phyloP scores from a whole-genome alignment of 2,329 filamentous ascomycete genomes.

The Calycina herbarum region DNA sequence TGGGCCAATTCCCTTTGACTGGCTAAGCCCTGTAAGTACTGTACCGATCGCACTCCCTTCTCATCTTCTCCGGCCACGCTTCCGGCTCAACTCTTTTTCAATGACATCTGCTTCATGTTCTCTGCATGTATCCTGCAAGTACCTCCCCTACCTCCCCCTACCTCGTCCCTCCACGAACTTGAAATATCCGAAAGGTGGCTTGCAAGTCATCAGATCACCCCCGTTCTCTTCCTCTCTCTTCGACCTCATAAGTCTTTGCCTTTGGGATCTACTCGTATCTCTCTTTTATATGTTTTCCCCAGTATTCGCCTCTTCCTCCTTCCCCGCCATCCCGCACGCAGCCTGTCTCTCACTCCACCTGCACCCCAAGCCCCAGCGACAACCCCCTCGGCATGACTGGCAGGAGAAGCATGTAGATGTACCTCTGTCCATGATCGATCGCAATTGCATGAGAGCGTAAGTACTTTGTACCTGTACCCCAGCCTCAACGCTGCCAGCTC shows the following conservation, averaged over 20 bases:
- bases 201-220: conserved; percentile 35
- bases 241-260: conserved; percentile 7
- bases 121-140: conserved; percentile 24
- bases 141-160: conserved; percentile 25
- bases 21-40: conserved; percentile 31
- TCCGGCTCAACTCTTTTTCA: conserved; percentile 31
- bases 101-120: conserved; percentile 27
- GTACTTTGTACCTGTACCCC: conserved; percentile 35
- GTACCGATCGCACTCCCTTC: conserved; percentile 28
- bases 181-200: conserved; percentile 21
- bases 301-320: conserved; percentile 8
- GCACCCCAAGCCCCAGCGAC: neutral
- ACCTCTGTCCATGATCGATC: conserved; percentile 28
- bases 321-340: conserved; percentile 13
- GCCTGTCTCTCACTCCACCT: conserved; percentile 8
- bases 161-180: conserved; percentile 24
- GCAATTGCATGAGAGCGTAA: conserved; percentile 33
- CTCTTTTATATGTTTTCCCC: conserved; percentile 2
- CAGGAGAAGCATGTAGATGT: conserved; percentile 32
- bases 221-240: conserved; percentile 15
- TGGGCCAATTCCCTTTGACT: neutral
- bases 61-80: conserved; percentile 21
- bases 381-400: conserved; percentile 22
- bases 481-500: conserved; percentile 30
- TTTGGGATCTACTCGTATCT: neutral